A percentile compares a stretch with the other conserved stretches of the same genome.
These are phyloP conservation scores for Rhododendron ovatum DNA, from an alignment of 148 eudicot species.

Conservation along the genomic window DNA sequence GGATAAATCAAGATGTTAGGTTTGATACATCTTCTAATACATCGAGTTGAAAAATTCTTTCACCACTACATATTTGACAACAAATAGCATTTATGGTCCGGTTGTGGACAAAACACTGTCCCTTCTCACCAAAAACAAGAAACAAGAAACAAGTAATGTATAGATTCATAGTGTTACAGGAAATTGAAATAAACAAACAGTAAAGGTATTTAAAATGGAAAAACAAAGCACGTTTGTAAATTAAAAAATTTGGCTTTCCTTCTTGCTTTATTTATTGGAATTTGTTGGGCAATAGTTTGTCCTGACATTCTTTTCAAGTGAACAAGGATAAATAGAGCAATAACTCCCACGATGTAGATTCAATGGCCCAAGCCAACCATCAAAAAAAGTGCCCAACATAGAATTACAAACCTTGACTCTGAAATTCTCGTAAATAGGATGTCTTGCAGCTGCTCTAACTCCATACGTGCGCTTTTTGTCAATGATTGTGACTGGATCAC, in stretches of 20 bases:
- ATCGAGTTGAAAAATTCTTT: neutral
- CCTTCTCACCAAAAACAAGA: neutral
- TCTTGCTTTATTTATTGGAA: neutral
- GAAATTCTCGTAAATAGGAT: constrained; percentile 92
- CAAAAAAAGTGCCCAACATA: constrained; percentile 1
- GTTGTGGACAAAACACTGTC: neutral
- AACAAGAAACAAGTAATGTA: neutral
- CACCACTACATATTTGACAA: neutral
- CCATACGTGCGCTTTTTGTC: constrained; percentile 63
- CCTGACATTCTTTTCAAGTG: neutral
- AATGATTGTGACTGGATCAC: constrained; percentile 79
- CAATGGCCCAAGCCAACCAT: neutral
- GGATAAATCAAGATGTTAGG: neutral
- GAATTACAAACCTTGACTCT: constrained; percentile 69
- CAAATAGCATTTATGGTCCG: neutral
- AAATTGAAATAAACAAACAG: neutral
- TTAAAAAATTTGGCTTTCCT: neutral
- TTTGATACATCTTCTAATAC: neutral
- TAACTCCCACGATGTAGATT: neutral
- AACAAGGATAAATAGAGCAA: neutral
- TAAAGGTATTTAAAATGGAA: neutral
- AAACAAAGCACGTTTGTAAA: neutral
- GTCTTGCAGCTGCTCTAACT: constrained; percentile 82
- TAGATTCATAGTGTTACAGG: neutral
- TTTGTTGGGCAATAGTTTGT: neutral